Evolutionary conservation across 768 basidiomycete species (phyloP).

Genomic region (Boletus sp.): DNA sequence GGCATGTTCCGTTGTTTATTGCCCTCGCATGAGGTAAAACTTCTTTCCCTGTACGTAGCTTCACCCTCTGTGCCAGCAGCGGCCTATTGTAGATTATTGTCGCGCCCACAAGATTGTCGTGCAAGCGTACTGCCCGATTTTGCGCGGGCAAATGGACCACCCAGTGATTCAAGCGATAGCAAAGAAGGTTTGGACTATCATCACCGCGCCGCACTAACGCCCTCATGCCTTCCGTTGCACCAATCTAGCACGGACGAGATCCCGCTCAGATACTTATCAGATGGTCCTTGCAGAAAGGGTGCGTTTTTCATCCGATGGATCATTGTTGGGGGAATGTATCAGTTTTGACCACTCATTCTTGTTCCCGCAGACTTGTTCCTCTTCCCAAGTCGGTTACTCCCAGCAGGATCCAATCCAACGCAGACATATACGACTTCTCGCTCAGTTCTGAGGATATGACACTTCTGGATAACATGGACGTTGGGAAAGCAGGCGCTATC

Average conservation of each 20-base stretch:
- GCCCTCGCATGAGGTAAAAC: slow-evolving; percentile 8
- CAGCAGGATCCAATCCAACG: slow-evolving; percentile 68
- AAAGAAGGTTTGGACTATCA: slow-evolving; percentile 45
- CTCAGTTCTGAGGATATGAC: slow-evolving; percentile 62
- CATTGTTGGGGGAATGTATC: not conserved
- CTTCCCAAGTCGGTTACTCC: slow-evolving; percentile 79
- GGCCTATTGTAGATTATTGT: slow-evolving; percentile 75
- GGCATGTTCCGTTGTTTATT: slow-evolving; percentile 35
- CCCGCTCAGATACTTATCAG: slow-evolving; percentile 81
- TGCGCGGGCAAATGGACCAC: slow-evolving; percentile 55
- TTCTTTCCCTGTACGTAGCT: slow-evolving; percentile 41
- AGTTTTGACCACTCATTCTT: not conserved
- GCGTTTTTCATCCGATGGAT: slow-evolving; percentile 22
- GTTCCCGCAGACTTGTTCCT: slow-evolving; percentile 58
- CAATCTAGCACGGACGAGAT: slow-evolving; percentile 50
- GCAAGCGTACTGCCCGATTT: slow-evolving; percentile 75
- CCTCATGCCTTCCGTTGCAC: slow-evolving; percentile 2
- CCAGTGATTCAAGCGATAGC: slow-evolving; percentile 52
- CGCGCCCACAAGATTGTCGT: slow-evolving; percentile 54
- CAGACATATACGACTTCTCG: slow-evolving; percentile 72
- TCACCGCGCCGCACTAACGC: slow-evolving; percentile 1
- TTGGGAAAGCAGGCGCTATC: slow-evolving; percentile 66
- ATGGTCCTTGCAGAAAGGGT: slow-evolving; percentile 89
- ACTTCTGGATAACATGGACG: slow-evolving; percentile 64
- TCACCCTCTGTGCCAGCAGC: slow-evolving; percentile 81